Base-by-base conservation (phyloP, 108 stramenopile species). In the Pseudonitzschia multiseries region DNA sequence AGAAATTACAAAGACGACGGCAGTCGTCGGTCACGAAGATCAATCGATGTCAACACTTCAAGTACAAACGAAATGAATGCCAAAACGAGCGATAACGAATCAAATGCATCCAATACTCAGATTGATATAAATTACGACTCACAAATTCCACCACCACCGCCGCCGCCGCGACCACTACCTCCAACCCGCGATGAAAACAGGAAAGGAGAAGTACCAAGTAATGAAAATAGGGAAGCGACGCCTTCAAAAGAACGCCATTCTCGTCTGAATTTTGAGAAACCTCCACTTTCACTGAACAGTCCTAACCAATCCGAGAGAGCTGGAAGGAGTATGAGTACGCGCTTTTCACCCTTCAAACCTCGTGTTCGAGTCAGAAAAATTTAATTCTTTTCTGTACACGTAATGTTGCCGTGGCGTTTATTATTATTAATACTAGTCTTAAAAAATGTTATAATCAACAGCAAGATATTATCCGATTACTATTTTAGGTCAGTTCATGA, bases 11-110 rank as follows among this genome's bases (percentile, higher is more conserved):
- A 59, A 32, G 51, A 69, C 48, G 50, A 53, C 28, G 24, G 28
- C 48, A 53, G 13, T 28, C 46, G 22, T 69, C 28, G 43, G 31
- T 69, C 53, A 29, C 20, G 53, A 50, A 20, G 51, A 56, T 54
- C 32, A 21, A 36, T 54, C 31, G 70, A 71, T 44, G 70, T 32
- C 12, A 59, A 54, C 17, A 42, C 59, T 24, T 13, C 54, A 18
- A 59, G 70, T 40, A 28, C 31, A 10, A 41, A 57, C 70, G 28
- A 71, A 71, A 20, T n/a, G 28, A 26, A 21, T 4, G n/a, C n/a
- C 52, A 52, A 52, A n/a, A n/a, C n/a, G n/a, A n/a, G n/a, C n/a
- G n/a, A n/a, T n/a, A n/a, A n/a, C n/a, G n/a, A n/a, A n/a, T n/a
- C n/a, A n/a, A n/a, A n/a, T n/a, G n/a, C n/a, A n/a, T n/a, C n/a